Conservation (phyloP, 2,329 filamentous ascomycete species). For the Lasiodiplodia sp. region DNA sequence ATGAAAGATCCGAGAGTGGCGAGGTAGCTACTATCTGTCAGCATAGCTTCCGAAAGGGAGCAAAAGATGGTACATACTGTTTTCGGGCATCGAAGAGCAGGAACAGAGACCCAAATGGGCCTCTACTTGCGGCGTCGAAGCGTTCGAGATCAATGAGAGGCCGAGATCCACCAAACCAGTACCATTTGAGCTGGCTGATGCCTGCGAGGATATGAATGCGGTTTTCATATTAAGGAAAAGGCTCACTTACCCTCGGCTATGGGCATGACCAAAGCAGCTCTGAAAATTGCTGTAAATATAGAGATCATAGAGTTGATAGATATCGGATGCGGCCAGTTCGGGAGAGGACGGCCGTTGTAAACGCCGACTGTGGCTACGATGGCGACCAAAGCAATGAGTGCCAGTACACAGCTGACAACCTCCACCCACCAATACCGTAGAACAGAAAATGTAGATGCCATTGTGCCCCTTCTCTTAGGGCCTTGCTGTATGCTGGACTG, state of each 20-base stretch:
- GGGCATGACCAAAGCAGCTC: slow-evolving; percentile 8
- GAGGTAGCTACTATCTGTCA: slow-evolving; percentile 7
- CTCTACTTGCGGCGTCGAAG: slow-evolving; percentile 19
- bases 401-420: slow-evolving; percentile 6
- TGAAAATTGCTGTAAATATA: slow-evolving; percentile 16
- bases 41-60: not conserved
- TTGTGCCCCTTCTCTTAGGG: not conserved
- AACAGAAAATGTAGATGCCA: not conserved
- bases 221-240: not conserved
- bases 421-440: slow-evolving; percentile 7
- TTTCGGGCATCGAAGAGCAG: not conserved
- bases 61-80: not conserved
- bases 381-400: not conserved
- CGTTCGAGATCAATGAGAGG: slow-evolving; percentile 18
- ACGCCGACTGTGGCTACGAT: slow-evolving; percentile 3
- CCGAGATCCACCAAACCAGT: slow-evolving; percentile 2
- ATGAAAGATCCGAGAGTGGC: slow-evolving; percentile 8
- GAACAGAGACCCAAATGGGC: slow-evolving; percentile 3
- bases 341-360: slow-evolving; percentile 8
- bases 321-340: slow-evolving; percentile 23
- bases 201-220: not conserved
- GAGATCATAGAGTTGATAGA: slow-evolving; percentile 23
- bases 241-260: slow-evolving; percentile 1
- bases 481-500: not conserved
- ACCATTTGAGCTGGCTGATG: slow-evolving; percentile 27